These are phyloP conservation scores for Stropharia rugosoannulata DNA, from an alignment of 768 basidiomycete species.

Conservation along the genomic window DNA sequence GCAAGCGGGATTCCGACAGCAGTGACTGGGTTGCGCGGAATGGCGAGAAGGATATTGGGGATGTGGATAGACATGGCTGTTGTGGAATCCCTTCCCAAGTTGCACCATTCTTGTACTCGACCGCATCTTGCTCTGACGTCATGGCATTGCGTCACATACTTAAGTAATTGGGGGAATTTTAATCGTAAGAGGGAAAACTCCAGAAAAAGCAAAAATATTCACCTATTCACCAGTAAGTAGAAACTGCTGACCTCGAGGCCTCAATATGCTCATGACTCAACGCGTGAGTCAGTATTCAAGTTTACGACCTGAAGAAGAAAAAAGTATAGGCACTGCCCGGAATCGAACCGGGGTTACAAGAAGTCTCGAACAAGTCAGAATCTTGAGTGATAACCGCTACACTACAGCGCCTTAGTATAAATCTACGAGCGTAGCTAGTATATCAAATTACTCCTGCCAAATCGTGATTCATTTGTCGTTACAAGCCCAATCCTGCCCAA, in stretches of 20 bases:
- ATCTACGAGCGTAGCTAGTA: no score
- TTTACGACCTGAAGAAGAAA: no score
- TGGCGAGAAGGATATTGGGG: conserved; percentile 49
- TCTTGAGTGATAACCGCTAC: conserved; percentile 39
- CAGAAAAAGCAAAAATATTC: no score
- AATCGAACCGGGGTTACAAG: conserved; percentile 39
- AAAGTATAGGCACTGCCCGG: conserved; percentile 32
- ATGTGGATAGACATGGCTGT: conserved; percentile 29
- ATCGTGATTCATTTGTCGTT: background rate
- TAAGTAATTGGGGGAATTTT: background rate
- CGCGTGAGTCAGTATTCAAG: no score
- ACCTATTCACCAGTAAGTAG: no score
- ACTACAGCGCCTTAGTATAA: conserved; percentile 32
- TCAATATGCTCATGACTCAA: no score
- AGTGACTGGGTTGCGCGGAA: conserved; percentile 55
- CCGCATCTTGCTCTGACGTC: conserved; percentile 10
- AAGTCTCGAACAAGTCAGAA: conserved; percentile 26
- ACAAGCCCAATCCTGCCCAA: background rate
- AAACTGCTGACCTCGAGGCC: no score
- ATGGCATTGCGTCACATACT: background rate
- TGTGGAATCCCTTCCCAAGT: background rate
- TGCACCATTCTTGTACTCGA: conserved; percentile 8
- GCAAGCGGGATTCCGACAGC: conserved; percentile 61
- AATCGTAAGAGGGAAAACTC: background rate
- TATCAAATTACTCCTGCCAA: no score